These are phyloP conservation scores for Aristolochia fimbriata DNA, from an alignment of 164 flowering plant species.

Conservation along the genomic window DNA sequence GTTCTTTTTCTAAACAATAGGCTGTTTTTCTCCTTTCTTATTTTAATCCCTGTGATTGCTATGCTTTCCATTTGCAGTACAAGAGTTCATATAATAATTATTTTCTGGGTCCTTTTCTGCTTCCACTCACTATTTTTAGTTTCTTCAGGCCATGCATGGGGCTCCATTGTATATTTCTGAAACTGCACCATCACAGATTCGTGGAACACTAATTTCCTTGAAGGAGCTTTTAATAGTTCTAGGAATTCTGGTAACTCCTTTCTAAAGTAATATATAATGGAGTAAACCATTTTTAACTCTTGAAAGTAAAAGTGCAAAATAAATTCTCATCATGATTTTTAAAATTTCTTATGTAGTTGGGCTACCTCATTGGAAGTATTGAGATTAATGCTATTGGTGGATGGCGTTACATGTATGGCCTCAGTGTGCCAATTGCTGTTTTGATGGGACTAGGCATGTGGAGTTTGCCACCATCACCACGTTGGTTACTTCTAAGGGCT, in stretches of 20 bases:
- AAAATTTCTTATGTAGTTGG: constrained; percentile 40
- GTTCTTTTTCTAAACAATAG: too few species aligned
- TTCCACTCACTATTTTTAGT: neutral
- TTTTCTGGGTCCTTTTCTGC: too few species aligned
- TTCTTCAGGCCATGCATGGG: constrained; percentile 90
- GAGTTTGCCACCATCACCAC: constrained; percentile 82
- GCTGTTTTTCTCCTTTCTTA: too few species aligned
- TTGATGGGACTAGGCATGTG: constrained; percentile 85
- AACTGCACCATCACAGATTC: constrained; percentile 85
- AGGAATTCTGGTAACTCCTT: constrained; percentile 66
- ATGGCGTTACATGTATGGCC: constrained; percentile 89
- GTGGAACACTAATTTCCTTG: constrained; percentile 84
- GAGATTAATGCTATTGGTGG: constrained; percentile 69
- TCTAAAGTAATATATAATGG: neutral
- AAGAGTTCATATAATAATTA: too few species aligned
- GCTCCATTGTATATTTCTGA: constrained; percentile 97
- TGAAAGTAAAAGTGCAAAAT: neutral
- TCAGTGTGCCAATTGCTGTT: constrained; percentile 63
- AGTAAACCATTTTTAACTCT: neutral
- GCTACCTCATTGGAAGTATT: constrained; percentile 79
- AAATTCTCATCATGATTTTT: neutral
- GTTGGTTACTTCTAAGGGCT: constrained; percentile 90
- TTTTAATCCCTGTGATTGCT: too few species aligned
- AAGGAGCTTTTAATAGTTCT: constrained; percentile 90
- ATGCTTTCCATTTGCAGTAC: too few species aligned